These are phyloP conservation scores for Fusarium robinianum DNA, from an alignment of 2,329 filamentous ascomycete species.

Conservation along the genomic window DNA sequence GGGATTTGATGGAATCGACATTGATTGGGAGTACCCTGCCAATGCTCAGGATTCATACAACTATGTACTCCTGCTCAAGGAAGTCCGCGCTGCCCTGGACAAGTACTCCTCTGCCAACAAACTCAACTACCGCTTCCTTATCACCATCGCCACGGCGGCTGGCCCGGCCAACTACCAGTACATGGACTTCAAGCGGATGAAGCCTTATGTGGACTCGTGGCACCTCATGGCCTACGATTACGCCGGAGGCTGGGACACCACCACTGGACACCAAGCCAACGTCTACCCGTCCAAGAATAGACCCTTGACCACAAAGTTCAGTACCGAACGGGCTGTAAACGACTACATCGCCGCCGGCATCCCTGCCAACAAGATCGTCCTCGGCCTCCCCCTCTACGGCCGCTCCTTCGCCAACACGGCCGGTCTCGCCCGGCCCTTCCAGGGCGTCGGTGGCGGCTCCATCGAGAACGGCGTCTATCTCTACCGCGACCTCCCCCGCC, in stretches of 20 bases:
- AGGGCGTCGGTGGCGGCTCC: slow-evolving; percentile 63
- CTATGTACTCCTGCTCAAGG: slow-evolving; percentile 31
- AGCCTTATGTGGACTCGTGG: slow-evolving; percentile 62
- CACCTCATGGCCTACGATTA: slow-evolving; percentile 73
- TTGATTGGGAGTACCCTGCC: slow-evolving; percentile 61
- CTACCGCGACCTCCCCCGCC: slow-evolving; percentile 70
- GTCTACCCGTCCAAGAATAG: slow-evolving; percentile 59
- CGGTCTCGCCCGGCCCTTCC: slow-evolving; percentile 67
- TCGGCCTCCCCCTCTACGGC: slow-evolving; percentile 81
- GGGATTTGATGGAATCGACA: slow-evolving; percentile 61
- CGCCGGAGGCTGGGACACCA: slow-evolving; percentile 67
- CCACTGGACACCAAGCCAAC: slow-evolving; percentile 72
- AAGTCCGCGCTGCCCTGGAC: slow-evolving; percentile 48
- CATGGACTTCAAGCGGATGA: slow-evolving; percentile 59
- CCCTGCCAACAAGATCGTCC: slow-evolving; percentile 65
- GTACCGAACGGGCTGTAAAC: slow-evolving; percentile 65
- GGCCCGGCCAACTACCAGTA: slow-evolving; percentile 53
- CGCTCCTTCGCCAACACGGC: slow-evolving; percentile 72
- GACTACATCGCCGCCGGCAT: slow-evolving; percentile 59
- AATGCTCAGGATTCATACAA: slow-evolving; percentile 44
- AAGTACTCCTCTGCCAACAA: slow-evolving; percentile 45
- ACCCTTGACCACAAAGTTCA: slow-evolving; percentile 67
- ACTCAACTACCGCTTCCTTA: slow-evolving; percentile 52
- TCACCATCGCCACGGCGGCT: slow-evolving; percentile 57
- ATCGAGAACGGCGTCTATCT: slow-evolving; percentile 69